Base-by-base conservation (phyloP, 179 eudicot genomes). In the Patellifolia procumbens region DNA sequence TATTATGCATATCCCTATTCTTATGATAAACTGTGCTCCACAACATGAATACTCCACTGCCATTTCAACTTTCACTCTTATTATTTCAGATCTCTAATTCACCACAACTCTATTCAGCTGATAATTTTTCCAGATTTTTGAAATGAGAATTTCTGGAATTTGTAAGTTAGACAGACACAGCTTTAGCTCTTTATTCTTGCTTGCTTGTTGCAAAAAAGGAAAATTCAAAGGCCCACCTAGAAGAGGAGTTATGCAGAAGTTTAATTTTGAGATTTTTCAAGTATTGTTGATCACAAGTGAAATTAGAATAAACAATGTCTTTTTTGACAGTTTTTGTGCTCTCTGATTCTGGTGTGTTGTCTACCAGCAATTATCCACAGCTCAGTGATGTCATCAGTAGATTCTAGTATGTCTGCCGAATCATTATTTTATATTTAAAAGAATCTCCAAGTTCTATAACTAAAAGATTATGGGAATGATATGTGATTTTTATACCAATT, bases 41-140 rank as follows among this genome's bases (percentile, higher is more conserved):
- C 87, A 85, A 31, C 89, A 84, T 20, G 66, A 35, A 69, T 69
- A 81, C 75, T 84, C 76, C 39, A 76, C 82, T 53, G 84, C 80
- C 87, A 81, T 84, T n/a, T 46, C 62, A 42, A 45, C 29, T 67
- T 63, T 60, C 4, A 51, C 12, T 75, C 52, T 20, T 7, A 2
- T 19, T 34, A 19, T 43, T 20, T 39, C n/a, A 26, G 59, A 42
- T 0, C 19, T 37, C 49, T 37, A n/a, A n/a, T n/a, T n/a, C n/a
- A n/a, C n/a, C n/a, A n/a, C n/a, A 24, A 7, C 16, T 17, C 24
- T 68, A 68, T 68, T 26, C 37, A 46, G 67, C 42, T 59, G 49
- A 12, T 19, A 16, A 22, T 7, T 7, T 26, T 58, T 45, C 46
- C 35, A 39, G 37, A 26, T 46, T 45, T 49, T 16, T 2, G 48